A percentile compares a stretch with the other conserved stretches of the same genome.
Conservation (phyloP, 371 early-diverging fungal genomes). For the Apophysomyces sp. region DNA sequence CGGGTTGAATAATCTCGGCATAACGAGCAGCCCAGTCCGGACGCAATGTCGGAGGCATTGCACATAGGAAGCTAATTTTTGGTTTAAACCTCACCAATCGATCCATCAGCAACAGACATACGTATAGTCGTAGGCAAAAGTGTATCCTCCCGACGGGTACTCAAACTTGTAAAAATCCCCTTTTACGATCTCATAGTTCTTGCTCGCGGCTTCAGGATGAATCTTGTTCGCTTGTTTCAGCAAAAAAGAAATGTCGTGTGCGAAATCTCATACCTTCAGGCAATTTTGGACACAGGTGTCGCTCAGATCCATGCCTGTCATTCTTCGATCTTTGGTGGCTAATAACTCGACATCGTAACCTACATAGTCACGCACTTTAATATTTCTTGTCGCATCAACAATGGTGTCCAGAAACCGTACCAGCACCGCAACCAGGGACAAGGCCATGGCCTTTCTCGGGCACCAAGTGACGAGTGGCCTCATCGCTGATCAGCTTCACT, state of each 20-base stretch:
- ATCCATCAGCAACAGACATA: slow-evolving; percentile 21
- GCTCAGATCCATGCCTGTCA: slow-evolving; percentile 74
- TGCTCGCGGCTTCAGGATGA: slow-evolving; percentile 22
- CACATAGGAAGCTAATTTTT: slow-evolving; percentile 72
- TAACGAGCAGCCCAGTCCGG: slow-evolving; percentile 72
- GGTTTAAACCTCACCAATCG: background rate
- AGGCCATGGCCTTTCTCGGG: slow-evolving; percentile 62
- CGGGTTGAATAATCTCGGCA: slow-evolving; percentile 66
- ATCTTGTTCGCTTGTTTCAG: slow-evolving; percentile 7
- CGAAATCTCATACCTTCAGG: slow-evolving; percentile 35
- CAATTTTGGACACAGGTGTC: slow-evolving; percentile 60
- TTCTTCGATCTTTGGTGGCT: slow-evolving; percentile 53
- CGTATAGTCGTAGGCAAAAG: slow-evolving; percentile 87
- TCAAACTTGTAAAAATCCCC: slow-evolving; percentile 78
- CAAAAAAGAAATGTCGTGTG: background rate
- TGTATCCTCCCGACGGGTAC: slow-evolving; percentile 55
- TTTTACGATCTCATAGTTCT: slow-evolving; percentile 50
- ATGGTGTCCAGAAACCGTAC: slow-evolving; percentile 28
- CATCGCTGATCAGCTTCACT: slow-evolving; percentile 58
- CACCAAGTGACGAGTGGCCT: slow-evolving; percentile 47
- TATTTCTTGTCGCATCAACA: background rate
- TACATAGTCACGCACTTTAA: slow-evolving; percentile 7
- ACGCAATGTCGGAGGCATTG: slow-evolving; percentile 70
- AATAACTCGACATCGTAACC: slow-evolving; percentile 80
- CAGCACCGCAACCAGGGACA: slow-evolving; percentile 87